phyloP scores from a whole-genome alignment of 169 alveolate species.

The Plasmodium gallinaceum region DNA sequence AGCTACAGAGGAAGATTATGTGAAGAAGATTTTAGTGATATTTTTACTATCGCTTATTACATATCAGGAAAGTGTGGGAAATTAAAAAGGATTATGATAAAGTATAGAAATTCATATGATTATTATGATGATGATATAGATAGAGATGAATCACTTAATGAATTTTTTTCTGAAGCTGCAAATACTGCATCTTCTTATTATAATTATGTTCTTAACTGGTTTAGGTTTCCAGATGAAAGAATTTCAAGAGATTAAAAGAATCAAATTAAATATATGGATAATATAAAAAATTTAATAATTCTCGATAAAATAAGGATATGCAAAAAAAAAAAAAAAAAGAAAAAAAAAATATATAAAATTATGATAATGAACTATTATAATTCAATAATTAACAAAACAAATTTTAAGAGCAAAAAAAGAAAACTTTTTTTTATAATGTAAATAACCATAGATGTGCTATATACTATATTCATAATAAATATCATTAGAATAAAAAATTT shows the following conservation, averaged over 20 bases:
- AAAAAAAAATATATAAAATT: too few relatives aligned
- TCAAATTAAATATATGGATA: too few relatives aligned
- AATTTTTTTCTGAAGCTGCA: constrained; percentile 68
- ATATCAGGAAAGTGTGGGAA: constrained; percentile 55
- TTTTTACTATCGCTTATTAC: constrained; percentile 74
- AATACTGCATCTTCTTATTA: constrained; percentile 67
- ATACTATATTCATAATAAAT: too few relatives aligned
- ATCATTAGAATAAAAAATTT: too few relatives aligned
- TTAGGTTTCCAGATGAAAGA: constrained; percentile 30
- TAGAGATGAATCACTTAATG: constrained; percentile 47
- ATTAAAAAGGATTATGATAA: constrained; percentile 54
- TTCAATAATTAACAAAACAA: too few relatives aligned
- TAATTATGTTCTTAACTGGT: constrained; percentile 71
- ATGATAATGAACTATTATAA: too few relatives aligned
- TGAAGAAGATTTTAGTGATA: constrained; percentile 75
- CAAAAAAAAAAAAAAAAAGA: too few relatives aligned
- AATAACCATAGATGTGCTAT: too few relatives aligned
- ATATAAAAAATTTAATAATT: too few relatives aligned
- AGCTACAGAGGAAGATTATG: constrained; percentile 69
- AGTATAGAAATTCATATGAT: constrained; percentile 71
- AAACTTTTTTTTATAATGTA: too few relatives aligned
- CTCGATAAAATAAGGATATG: too few relatives aligned
- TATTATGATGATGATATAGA: constrained; percentile 32
- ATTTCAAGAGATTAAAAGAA: background rate
- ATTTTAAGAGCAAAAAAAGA: too few relatives aligned